Percentiles rank a stretch among this genome's conserved stretches.
These are phyloP conservation scores for Fragilariopsis cylindrus DNA, from an alignment of 108 stramenopile genomes.

Conservation along the genomic window DNA sequence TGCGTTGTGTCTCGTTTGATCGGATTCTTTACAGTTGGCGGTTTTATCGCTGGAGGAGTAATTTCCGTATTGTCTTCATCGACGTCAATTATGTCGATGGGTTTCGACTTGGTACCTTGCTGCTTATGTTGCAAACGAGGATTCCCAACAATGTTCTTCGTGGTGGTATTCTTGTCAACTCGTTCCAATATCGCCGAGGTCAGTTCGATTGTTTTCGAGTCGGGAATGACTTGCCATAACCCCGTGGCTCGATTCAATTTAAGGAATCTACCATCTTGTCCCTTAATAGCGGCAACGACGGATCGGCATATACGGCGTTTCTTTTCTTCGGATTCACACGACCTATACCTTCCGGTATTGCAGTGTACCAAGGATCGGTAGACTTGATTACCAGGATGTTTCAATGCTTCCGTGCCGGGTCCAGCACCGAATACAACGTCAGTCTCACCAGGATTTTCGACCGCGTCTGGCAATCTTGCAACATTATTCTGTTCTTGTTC, in stretches of 20 bases:
- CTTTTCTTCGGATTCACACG: constrained; percentile 6
- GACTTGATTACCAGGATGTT: not conserved
- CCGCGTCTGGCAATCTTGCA: not conserved
- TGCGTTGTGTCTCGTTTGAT: not conserved
- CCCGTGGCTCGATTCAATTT: not conserved
- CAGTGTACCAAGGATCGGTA: constrained; percentile 5
- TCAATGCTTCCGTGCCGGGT: not conserved
- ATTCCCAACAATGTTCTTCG: not conserved
- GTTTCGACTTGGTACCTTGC: not conserved
- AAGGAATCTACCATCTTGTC: constrained; percentile 9
- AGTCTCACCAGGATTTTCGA: not conserved
- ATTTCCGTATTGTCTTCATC: not conserved
- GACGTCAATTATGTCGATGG: not conserved
- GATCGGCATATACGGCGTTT: not conserved
- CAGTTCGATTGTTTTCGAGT: not conserved
- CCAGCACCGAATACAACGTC: not conserved
- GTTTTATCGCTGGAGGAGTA: not conserved
- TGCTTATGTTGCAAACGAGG: not conserved
- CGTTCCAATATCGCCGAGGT: not conserved
- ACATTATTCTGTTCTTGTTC: not conserved
- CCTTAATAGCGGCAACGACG: not conserved
- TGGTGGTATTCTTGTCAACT: not conserved
- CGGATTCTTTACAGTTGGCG: not conserved
- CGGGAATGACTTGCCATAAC: not conserved
- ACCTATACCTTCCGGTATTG: not conserved